Conservation (phyloP, 148 eudicot species). For the Suaeda aralocaspica region DNA sequence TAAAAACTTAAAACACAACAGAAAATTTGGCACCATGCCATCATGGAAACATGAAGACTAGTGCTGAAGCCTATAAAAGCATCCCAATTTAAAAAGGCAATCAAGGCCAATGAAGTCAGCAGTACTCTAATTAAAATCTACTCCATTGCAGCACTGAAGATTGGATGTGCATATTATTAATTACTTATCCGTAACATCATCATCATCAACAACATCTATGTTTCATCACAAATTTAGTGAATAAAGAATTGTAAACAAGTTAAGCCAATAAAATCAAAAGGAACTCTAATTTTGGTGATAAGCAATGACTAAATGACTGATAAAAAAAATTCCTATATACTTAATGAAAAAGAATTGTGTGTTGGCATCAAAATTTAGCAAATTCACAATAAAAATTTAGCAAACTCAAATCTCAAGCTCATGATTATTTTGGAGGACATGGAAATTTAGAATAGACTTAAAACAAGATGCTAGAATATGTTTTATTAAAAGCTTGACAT, state of each 20-base stretch:
- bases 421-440: background rate
- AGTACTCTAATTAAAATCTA: background rate
- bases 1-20: background rate
- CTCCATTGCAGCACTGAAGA: background rate
- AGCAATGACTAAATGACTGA: background rate
- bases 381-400: background rate
- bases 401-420: background rate
- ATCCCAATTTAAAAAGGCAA: background rate
- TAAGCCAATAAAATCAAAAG: background rate
- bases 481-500: conserved; percentile 2
- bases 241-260: background rate
- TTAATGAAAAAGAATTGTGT: no score
- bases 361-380: background rate
- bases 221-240: background rate
- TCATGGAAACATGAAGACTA: background rate
- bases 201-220: background rate
- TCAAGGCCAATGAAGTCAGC: background rate
- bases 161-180: background rate
- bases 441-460: background rate
- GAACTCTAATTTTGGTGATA: background rate
- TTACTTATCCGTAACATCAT: background rate
- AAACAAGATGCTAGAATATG: background rate
- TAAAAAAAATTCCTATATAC: background rate
- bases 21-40: background rate
- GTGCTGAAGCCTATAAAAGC: background rate